Conservation (phyloP, 345 rosid genomes). For the Salix koriyanagi region DNA sequence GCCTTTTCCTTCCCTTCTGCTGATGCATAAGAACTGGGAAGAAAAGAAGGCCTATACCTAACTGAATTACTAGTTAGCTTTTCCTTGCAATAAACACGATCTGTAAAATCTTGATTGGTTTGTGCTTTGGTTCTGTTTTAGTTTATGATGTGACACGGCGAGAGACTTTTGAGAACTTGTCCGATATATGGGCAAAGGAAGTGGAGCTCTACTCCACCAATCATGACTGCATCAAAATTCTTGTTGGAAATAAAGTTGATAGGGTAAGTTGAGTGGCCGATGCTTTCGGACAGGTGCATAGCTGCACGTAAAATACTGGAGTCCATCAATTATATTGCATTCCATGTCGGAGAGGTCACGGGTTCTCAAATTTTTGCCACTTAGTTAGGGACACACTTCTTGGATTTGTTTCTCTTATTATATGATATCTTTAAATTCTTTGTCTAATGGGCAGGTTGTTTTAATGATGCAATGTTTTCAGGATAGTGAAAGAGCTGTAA, state of each 20-base stretch:
- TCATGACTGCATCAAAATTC: slow-evolving; percentile 63
- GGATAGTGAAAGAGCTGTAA: slow-evolving; percentile 80
- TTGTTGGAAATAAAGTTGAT: slow-evolving; percentile 88
- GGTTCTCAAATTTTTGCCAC: background rate
- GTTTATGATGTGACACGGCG: slow-evolving; percentile 89
- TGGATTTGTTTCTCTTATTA: background rate
- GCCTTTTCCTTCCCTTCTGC: background rate
- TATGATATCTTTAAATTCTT: background rate
- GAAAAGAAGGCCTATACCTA: background rate
- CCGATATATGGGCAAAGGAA: slow-evolving; percentile 82
- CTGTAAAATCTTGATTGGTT: background rate
- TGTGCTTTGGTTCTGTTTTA: slow-evolving; percentile 18
- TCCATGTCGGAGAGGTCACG: background rate
- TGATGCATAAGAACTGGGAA: background rate
- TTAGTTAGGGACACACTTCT: background rate
- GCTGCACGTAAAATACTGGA: background rate
- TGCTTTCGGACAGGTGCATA: background rate
- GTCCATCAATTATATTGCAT: background rate
- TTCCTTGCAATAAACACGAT: slow-evolving; percentile 3
- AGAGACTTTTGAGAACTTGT: slow-evolving; percentile 72
- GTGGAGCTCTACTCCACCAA: slow-evolving; percentile 76
- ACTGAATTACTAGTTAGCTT: background rate
- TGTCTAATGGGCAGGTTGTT: background rate
- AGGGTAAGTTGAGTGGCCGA: slow-evolving; percentile 40
- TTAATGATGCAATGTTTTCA: slow-evolving; percentile 21